phyloP scores from a whole-genome alignment of 1,284 basidiomycete genomes.

The Tylopilus sp. region DNA sequence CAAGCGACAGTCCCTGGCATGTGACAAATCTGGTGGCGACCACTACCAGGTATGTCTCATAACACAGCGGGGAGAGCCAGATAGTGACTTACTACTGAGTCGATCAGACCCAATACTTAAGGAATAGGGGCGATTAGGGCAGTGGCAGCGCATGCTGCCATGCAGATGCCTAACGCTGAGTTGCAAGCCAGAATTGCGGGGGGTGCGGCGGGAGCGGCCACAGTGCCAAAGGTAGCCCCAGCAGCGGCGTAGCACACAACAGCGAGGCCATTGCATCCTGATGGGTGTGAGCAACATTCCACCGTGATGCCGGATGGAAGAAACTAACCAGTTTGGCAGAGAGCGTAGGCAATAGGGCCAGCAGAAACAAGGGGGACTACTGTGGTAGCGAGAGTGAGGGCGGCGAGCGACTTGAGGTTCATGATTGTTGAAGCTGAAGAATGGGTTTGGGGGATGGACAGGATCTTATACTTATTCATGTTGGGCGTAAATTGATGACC shows the following conservation, averaged over 20 bases:
- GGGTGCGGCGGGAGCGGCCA: constrained; percentile 55
- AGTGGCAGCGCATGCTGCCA: constrained; percentile 51
- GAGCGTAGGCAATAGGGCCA: constrained; percentile 56
- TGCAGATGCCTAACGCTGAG: constrained; percentile 58
- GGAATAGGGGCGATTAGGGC: constrained; percentile 46
- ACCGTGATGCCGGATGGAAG: not conserved
- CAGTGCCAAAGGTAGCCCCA: constrained; percentile 59
- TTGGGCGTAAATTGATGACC: not conserved
- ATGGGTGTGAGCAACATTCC: not conserved
- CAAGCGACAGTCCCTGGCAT: not conserved
- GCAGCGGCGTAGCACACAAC: constrained; percentile 67
- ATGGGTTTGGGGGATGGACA: not conserved
- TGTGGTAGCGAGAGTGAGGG: constrained; percentile 33
- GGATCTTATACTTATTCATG: not conserved
- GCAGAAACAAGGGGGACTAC: constrained; percentile 40
- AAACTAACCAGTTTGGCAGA: constrained; percentile 60
- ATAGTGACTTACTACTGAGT: not conserved
- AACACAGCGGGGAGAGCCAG: not conserved
- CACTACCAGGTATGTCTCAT: not conserved
- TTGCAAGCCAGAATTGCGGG: constrained; percentile 64
- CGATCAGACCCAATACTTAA: constrained; percentile 12
- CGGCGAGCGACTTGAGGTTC: constrained; percentile 39
- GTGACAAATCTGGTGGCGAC: not conserved
- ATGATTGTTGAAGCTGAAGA: constrained; percentile 23
- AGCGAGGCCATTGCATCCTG: constrained; percentile 63